Base-by-base conservation (phyloP, 208 protist genomes). In the Crithidia fasciculata region DNA sequence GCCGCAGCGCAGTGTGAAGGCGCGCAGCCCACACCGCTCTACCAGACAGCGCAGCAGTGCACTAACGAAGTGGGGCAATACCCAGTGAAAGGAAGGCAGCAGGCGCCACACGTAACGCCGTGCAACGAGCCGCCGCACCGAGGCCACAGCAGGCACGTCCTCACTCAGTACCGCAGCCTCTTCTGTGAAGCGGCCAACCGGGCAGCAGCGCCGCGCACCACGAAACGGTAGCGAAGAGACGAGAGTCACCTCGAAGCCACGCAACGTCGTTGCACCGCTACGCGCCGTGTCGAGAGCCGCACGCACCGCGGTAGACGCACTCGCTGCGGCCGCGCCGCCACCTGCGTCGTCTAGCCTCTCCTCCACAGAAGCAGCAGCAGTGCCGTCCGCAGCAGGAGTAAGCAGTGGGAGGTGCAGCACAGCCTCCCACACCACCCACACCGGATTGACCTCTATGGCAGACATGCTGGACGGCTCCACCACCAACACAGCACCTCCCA, bases 361-460 rank as follows among this genome's bases (percentile, higher is more conserved):
- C 28, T 28, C 28, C 28, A 28, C 28, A 28, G 28, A 28, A 28
- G 28, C 28, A 28, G 28, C 28, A 28, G 28, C 28, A 15, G 28
- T 18, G 8, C 13, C 40, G 40, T 57, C 49, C 40, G 5, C 68
- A 28, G 60, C 28, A 6, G 58, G 0, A n/a, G 37, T 9, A 19
- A 85, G 60, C 5, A 94, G 75, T 0, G 84, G 86, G 8, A 91
- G 59, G 50, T 83, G 80, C 37, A 87, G 39, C 50, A 94, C 64
- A 4, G 78, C 75, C 49, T 90, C 84, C 84, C 84, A 91, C n/a
- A 71, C 54, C 4, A 56, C 86, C 57, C 78, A 79, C 28, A 93
- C 82, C 19, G 87, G 82, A 66, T 91, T 86, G 18, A 89, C 61
- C 13, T 85, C 82, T 0, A 54, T 72, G 8, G 54, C 50, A 3